Evolutionary conservation across 257 asterid genomes (phyloP), one percentile per base, ranked within the genome.

Genomic region (Solanum etuberosum): DNA sequence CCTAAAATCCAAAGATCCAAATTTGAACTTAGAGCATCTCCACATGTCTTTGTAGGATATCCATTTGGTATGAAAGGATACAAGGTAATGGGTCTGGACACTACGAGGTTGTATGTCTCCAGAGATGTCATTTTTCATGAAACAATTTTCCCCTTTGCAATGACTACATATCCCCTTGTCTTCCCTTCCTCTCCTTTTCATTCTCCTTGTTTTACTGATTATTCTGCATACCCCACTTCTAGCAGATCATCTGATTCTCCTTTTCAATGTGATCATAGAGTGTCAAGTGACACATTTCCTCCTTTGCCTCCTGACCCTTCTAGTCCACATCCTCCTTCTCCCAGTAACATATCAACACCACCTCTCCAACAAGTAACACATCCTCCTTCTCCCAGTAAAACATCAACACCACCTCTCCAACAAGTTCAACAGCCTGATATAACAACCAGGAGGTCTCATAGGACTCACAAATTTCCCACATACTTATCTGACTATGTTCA

Each of bases 81-180:
- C 16, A 63, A 25, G 6, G 6, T 63, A 3, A 5, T 25, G 5
- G 25, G 29, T 59, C 31, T 23, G 4, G 6, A 29, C 3, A 59
- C 14, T 4, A 23, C 3, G 6, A 59, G 2, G 2, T 20, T 59
- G 4, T 21, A 59, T 59, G 6, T 23, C 5, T 59, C 27, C 5
- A 57, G 65, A 20, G 5, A 61, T 61, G 71, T 63, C 0, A 25
- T 25, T 10, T 63, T 63, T 25, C 71, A n/a, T 63, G 71, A 63
- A 12, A 11, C 9, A 9, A 12, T 63, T 11, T 63, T 63, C 1
- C 18, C 16, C 1, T 63, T 63, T 63, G 71, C 71, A n/a, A 10
- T 63, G 4, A 4, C 16, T 12, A 63, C 25, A n/a, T 7, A 61
- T 23, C 5, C 4, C 2, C 2, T 8, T 25, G 6, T 0, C 7